A percentile compares a stretch with the other conserved stretches of the same genome.
Conservation (phyloP, 2,329 filamentous ascomycete genomes). For the Cordyceps farinosa region DNA sequence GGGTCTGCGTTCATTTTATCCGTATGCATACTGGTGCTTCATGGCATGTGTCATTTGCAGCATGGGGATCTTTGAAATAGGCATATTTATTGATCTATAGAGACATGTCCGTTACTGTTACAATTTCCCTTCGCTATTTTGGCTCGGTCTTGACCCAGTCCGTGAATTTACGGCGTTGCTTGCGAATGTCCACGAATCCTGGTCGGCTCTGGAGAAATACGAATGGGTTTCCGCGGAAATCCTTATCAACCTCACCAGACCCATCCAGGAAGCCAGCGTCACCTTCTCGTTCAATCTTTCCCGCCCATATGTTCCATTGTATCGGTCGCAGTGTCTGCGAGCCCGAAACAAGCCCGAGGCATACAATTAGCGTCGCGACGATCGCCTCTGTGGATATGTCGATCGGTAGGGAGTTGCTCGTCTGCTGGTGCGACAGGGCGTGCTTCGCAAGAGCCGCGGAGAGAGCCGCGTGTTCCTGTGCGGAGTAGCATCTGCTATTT, state of each 20-base stretch:
- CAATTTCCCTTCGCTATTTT: constrained; percentile 22
- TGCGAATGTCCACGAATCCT: constrained; percentile 85
- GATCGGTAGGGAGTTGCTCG: constrained; percentile 59
- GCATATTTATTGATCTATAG: not conserved
- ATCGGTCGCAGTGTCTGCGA: constrained; percentile 81
- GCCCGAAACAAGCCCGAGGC: constrained; percentile 74
- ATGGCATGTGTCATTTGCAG: not conserved
- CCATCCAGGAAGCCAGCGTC: constrained; percentile 53
- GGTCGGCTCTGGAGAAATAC: constrained; percentile 71
- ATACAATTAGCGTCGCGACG: constrained; percentile 74
- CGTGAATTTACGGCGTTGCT: constrained; percentile 73
- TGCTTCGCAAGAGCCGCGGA: constrained; percentile 52
- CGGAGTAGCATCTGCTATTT: constrained; percentile 78
- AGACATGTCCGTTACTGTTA: not conserved
- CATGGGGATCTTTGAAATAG: not conserved
- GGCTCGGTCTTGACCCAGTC: constrained; percentile 58
- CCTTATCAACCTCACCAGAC: constrained; percentile 64
- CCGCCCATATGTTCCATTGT: constrained; percentile 76
- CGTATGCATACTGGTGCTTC: not conserved
- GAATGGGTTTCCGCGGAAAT: constrained; percentile 76
- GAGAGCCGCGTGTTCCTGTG: constrained; percentile 82
- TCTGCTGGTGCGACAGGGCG: constrained; percentile 39
- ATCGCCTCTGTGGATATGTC: constrained; percentile 89
- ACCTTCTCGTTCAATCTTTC: constrained; percentile 77
- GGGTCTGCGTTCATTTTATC: not conserved